Conservation (phyloP, 2,329 filamentous ascomycete genomes). For the Ramularia collo-cygni region DNA sequence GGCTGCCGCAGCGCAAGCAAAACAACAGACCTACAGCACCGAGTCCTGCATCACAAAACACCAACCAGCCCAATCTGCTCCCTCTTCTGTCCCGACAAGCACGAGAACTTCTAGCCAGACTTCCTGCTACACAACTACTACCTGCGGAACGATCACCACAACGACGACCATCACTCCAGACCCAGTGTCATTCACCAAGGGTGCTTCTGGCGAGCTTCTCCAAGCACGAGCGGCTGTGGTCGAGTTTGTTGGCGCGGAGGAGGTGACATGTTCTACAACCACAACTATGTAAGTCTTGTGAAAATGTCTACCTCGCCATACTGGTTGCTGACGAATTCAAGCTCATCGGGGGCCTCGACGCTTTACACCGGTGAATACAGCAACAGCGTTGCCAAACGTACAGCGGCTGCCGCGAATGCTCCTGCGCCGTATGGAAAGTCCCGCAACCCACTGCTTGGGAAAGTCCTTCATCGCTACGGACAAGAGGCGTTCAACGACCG, state of each 20-base stretch:
- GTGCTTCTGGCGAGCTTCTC: conserved; percentile 2
- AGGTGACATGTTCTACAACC: conserved; percentile 14
- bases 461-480: conserved; percentile 15
- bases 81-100: conserved; percentile 9
- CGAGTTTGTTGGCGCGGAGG: neutral
- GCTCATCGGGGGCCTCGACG: conserved; percentile 14
- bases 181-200: conserved; percentile 10
- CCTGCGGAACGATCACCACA: conserved; percentile 12
- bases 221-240: neutral
- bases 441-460: conserved; percentile 3
- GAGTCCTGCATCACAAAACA: conserved; percentile 18
- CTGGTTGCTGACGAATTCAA: conserved; percentile 3
- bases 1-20: conserved; percentile 7
- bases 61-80: conserved; percentile 5
- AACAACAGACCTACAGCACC: conserved; percentile 9
- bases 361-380: conserved; percentile 22
- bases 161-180: conserved; percentile 18
- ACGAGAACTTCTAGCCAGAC: conserved; percentile 13
- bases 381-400: conserved; percentile 17
- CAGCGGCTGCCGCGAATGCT: conserved; percentile 13
- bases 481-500: conserved; percentile 10
- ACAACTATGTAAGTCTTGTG: conserved; percentile 14
- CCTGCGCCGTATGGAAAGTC: conserved; percentile 5
- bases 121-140: conserved; percentile 16
- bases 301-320: neutral